Evolutionary conservation across 805 yeast species (phyloP), one percentile per base, ranked within the genome.

Genomic region (Metschnikowia dekortorum): DNA sequence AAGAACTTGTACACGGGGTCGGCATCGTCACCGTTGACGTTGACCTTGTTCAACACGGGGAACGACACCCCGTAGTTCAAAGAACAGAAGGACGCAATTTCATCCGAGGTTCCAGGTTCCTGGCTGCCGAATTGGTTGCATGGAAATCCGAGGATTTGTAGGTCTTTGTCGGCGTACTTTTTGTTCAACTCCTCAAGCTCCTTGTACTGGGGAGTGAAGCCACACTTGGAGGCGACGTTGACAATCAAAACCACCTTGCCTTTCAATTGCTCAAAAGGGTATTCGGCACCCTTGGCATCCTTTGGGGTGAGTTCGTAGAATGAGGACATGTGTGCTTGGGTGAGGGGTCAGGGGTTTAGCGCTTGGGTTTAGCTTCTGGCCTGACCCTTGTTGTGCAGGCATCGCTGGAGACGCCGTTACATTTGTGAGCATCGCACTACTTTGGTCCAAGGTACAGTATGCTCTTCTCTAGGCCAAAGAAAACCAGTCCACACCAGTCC

Each of bases 61-160:
- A 94, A 92, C 14, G 86, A 74, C 39, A 92, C 97, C 48, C 97
- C 97, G 66, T 84, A 94, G 74, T 89, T 90, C 61, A 83, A 63
- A 40, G 80, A 69, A 69, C 97, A 90, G 71, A 86, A 87, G 42
- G 76, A 67, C 18, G 81, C 83, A 56, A 89, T 88, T 61, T 87
- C 90, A 50, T 82, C 74, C 33, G 66, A 59, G 14, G 54, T 47
- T 3, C 75, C 75, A 29, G 77, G 77, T 58, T 73, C 78, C 59
- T 73, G 77, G 48, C 60, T 56, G 30, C 69, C 70, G 46, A 73
- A 73, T 57, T 73, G 78, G 63, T 73, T 72, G 55, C 76, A 70
- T 47, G 78, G 78, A 63, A 73, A 73, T 8, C 76, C 77, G 38
- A 73, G 53, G 40, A 73, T 64, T 47, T 66, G 71, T 39, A 73